These are phyloP conservation scores for Kodamaea neixiangensis DNA, from an alignment of 805 yeast genomes.

Conservation along the genomic window DNA sequence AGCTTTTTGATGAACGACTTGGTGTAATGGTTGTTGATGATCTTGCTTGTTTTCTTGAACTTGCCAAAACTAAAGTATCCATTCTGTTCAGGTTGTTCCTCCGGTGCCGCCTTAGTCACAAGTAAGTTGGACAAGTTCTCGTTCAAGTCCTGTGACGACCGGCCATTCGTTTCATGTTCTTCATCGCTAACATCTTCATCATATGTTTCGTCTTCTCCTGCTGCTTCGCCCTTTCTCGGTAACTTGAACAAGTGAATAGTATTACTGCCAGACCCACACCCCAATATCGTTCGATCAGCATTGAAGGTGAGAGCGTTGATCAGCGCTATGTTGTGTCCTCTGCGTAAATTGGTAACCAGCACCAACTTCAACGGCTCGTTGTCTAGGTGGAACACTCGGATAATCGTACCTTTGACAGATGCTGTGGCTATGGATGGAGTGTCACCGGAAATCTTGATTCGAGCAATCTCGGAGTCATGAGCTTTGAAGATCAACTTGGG, in stretches of 20 bases:
- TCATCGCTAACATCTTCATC: constrained; percentile 14
- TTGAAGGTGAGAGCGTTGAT: constrained; percentile 39
- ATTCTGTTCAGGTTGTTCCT: constrained; percentile 10
- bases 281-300: constrained; percentile 33
- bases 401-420: constrained; percentile 44
- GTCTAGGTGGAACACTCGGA: constrained; percentile 33
- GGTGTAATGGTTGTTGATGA: constrained; percentile 38
- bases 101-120: constrained; percentile 24
- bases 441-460: constrained; percentile 30
- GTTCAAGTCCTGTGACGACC: constrained; percentile 41
- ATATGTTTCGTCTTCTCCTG: constrained; percentile 10
- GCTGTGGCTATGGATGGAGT: constrained; percentile 40
- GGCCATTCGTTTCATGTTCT: constrained; percentile 21
- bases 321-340: constrained; percentile 41
- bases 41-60: constrained; percentile 27
- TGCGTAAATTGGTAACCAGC: constrained; percentile 36
- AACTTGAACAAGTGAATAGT: constrained; percentile 44
- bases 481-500: constrained; percentile 40
- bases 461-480: constrained; percentile 38
- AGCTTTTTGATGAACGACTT: constrained; percentile 38
- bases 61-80: constrained; percentile 20
- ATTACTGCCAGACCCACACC: constrained; percentile 42
- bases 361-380: constrained; percentile 19
- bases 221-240: constrained; percentile 11
- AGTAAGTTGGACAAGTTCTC: constrained; percentile 43